Evolutionary conservation across 169 alveolate species (phyloP), one percentile per base, ranked within the genome.

Genomic region (Plasmodium relictum): DNA sequence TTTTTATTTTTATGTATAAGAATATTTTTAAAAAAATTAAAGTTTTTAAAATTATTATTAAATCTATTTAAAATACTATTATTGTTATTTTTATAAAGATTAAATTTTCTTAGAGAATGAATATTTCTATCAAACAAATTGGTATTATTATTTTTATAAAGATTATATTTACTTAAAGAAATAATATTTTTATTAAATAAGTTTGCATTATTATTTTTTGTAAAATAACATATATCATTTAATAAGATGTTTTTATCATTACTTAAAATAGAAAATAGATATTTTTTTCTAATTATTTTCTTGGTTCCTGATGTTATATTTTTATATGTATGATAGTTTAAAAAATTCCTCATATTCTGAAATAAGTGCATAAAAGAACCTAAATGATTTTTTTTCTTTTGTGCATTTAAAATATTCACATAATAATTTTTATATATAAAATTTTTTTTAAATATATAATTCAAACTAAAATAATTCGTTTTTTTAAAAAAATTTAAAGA

Each of bases 51-150:
- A 62, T 59, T 74, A 8, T 39, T 59, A 39, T 52, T 42, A 61
- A 61, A 61, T 31, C 24, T 42, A 20, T 12, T 61, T 52, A 20
- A 39, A 48, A 16, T 16, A 74, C 18, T 59, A 18, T 48, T 41
- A 50, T 39, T 61, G n/a, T 48, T n/a, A 26, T 73, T 73, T 73
- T 48, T 73, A 61, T 22, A 59, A 31, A 56, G 18, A 37, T 12
- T 56, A 24, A 22, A 10, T 73, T 37, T 58, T 22, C 58, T 41
- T 56, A 62, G 50, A n/a, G 68, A 73, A 58, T 73, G 71, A 39
- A 73, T 73, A 56, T 62, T 73, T 58, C 71, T 73, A 62, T 73
- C 88, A 73, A 56, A 39, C 71, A 73, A 12, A 22, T 24, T 74
- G 39, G 39, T 74, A 37, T 24, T 20, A 4, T 44, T 74, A 31